phyloP scores from a whole-genome alignment of 768 basidiomycete species.

The Trametes meyenii region DNA sequence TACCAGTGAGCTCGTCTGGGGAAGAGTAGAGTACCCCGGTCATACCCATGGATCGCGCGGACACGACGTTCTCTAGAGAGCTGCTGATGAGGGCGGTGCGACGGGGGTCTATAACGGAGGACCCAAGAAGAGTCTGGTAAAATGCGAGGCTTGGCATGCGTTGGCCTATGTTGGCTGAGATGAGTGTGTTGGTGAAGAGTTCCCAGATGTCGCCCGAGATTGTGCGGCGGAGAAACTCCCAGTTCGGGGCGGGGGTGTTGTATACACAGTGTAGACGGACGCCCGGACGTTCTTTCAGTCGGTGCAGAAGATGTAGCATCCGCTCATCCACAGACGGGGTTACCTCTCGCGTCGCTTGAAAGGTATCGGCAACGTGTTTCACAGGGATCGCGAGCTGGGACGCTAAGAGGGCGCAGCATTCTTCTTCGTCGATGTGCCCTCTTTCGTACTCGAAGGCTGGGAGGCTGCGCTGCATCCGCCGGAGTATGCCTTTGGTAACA shows the following conservation, averaged over 20 bases:
- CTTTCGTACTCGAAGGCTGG: constrained; percentile 58
- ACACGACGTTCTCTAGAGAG: constrained; percentile 56
- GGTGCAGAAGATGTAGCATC: constrained; percentile 39
- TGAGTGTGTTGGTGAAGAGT: constrained; percentile 55
- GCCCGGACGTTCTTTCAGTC: constrained; percentile 42
- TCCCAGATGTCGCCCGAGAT: constrained; percentile 46
- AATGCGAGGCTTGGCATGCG: constrained; percentile 59
- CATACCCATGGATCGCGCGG: constrained; percentile 57
- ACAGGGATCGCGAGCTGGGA: constrained; percentile 39
- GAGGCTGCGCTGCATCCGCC: constrained; percentile 43
- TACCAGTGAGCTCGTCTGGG: constrained; percentile 47
- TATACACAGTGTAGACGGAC: constrained; percentile 57
- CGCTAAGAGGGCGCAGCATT: constrained; percentile 46
- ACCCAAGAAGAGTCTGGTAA: constrained; percentile 49
- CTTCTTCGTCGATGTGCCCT: constrained; percentile 44
- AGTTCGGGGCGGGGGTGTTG: constrained; percentile 59
- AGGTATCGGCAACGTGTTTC: neutral
- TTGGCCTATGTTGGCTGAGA: constrained; percentile 51
- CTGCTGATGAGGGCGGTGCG: constrained; percentile 58
- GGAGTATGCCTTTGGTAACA: constrained; percentile 43
- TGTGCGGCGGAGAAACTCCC: constrained; percentile 40
- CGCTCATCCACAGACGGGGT: neutral
- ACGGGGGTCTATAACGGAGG: constrained; percentile 46
- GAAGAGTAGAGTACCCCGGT: constrained; percentile 45
- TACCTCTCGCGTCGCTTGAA: neutral